A percentile compares a stretch with the other conserved stretches of the same genome.
phyloP scores from a whole-genome alignment of 2,329 filamentous ascomycete species.

The Aspergillus versicolor region DNA sequence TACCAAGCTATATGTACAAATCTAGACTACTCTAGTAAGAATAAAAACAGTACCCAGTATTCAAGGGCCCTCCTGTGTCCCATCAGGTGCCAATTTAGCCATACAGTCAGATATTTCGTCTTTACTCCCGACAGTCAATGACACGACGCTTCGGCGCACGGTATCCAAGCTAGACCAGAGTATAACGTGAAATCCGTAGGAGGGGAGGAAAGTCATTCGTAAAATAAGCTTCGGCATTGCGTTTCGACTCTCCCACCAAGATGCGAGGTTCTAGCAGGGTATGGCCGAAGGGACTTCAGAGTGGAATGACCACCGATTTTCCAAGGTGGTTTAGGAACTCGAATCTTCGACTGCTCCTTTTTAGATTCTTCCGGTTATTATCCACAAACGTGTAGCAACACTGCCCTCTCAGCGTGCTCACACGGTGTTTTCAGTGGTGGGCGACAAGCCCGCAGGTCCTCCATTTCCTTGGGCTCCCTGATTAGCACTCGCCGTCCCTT shows the following conservation, averaged over 20 bases:
- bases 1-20: background rate
- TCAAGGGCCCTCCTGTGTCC: background rate
- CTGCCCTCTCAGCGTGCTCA: conserved; percentile 20
- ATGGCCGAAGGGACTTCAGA: background rate
- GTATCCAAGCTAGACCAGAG: background rate
- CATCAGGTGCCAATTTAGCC: background rate
- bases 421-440: conserved; percentile 27
- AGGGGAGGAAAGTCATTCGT: background rate
- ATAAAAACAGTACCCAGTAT: background rate
- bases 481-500: conserved; percentile 21
- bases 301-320: background rate
- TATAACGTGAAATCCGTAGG: background rate
- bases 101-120: background rate
- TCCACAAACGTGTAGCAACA: background rate
- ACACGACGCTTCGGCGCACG: background rate
- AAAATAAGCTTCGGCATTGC: background rate
- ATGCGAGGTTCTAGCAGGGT: background rate
- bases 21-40: background rate
- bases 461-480: conserved; percentile 31
- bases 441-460: conserved; percentile 29
- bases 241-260: background rate
- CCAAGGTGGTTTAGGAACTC: background rate
- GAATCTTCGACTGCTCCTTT: background rate
- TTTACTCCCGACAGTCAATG: background rate
- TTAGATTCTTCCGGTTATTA: background rate